Evolutionary conservation across 2,329 filamentous ascomycete species (phyloP).

Genomic region (Clarireedia sp.): DNA sequence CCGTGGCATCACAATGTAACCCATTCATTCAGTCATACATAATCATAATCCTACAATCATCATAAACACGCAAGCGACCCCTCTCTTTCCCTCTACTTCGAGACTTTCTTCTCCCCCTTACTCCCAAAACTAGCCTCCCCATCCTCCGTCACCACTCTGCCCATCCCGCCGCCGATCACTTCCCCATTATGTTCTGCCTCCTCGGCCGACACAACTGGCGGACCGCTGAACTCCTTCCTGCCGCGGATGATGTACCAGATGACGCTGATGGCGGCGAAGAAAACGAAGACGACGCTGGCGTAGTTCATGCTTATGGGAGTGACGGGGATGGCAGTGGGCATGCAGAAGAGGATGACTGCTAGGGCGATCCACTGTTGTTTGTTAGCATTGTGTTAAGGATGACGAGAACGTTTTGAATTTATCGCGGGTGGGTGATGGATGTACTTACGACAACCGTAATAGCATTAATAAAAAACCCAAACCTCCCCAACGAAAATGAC

Average conservation of each 20-base stretch:
- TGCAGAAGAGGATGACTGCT: slow-evolving; percentile 66
- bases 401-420: neutral
- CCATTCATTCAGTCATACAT: neutral
- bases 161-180: slow-evolving; percentile 18
- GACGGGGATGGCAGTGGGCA: slow-evolving; percentile 58
- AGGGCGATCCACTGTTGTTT: slow-evolving; percentile 53
- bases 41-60: neutral
- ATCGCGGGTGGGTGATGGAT: neutral
- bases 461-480: slow-evolving; percentile 61
- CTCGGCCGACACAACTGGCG: slow-evolving; percentile 29
- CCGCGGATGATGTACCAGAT: slow-evolving; percentile 57
- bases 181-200: slow-evolving; percentile 21
- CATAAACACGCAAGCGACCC: neutral
- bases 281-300: slow-evolving; percentile 57
- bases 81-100: too few relatives aligned
- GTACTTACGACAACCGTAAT: slow-evolving; percentile 43
- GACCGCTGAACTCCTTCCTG: slow-evolving; percentile 56
- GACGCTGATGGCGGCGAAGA: slow-evolving; percentile 51
- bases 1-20: neutral
- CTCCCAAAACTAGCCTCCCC: slow-evolving; percentile 5
- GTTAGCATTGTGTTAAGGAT: neutral
- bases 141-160: slow-evolving; percentile 16
- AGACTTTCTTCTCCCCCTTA: slow-evolving; percentile 3
- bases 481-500: slow-evolving; percentile 58
- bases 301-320: slow-evolving; percentile 55